These are phyloP conservation scores for Bjerkandera adusta DNA, from an alignment of 1,284 basidiomycete genomes.

Conservation along the genomic window DNA sequence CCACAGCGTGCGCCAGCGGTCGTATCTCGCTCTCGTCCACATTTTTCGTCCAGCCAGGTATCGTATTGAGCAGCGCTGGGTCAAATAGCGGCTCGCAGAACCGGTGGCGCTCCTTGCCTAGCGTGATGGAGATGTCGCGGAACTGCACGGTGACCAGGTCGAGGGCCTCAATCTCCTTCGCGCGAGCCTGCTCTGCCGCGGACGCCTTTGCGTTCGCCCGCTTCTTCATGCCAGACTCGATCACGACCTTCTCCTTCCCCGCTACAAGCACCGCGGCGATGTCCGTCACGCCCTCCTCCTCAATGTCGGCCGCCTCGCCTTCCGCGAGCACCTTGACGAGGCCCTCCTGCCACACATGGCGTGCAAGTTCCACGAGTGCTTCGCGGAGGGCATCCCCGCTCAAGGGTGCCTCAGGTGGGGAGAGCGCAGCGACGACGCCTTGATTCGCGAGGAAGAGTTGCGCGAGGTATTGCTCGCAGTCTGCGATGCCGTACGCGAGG, in stretches of 20 bases:
- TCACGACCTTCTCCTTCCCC: constrained; percentile 78
- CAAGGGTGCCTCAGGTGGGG: constrained; percentile 45
- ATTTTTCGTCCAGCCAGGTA: constrained; percentile 23
- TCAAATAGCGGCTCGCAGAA: constrained; percentile 91
- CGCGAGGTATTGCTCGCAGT: constrained; percentile 79
- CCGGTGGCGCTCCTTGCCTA: constrained; percentile 87
- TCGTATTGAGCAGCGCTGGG: constrained; percentile 48
- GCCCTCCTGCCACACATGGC: constrained; percentile 57
- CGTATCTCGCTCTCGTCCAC: constrained; percentile 28
- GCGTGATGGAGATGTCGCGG: constrained; percentile 64
- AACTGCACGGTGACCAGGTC: constrained; percentile 79
- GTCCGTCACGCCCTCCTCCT: constrained; percentile 84
- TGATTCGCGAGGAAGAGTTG: constrained; percentile 66
- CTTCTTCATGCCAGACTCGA: constrained; percentile 78
- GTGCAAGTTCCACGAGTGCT: constrained; percentile 56
- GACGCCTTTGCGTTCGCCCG: constrained; percentile 73
- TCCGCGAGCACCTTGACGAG: constrained; percentile 70
- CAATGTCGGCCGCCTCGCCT: constrained; percentile 58
- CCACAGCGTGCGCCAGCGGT: constrained; percentile 65
- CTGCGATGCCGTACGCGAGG: constrained; percentile 64
- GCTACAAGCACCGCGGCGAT: constrained; percentile 81
- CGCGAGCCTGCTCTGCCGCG: constrained; percentile 77
- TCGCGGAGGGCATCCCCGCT: constrained; percentile 44
- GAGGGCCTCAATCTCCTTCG: constrained; percentile 76
- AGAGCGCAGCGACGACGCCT: constrained; percentile 63